Conservation (phyloP, 768 basidiomycete species). For the Termitomyces sp. region DNA sequence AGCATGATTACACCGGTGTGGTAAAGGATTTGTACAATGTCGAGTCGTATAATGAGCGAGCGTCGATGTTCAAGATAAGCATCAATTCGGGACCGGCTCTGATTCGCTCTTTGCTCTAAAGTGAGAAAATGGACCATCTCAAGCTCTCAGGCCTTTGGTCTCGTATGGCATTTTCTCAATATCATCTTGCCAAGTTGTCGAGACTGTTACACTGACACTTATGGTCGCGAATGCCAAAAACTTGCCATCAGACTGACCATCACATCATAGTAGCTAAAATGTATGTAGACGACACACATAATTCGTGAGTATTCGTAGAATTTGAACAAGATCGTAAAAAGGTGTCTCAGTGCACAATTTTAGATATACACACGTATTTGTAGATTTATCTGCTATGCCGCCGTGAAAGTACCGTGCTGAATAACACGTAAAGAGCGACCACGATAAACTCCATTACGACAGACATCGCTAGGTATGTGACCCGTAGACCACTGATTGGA, state of each 20-base stretch:
- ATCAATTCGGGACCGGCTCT: not conserved
- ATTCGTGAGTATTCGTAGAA: not conserved
- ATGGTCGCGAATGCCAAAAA: not conserved
- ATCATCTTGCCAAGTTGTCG: not conserved
- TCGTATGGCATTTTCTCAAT: not conserved
- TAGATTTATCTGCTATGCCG: conserved; percentile 14
- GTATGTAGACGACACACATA: not conserved
- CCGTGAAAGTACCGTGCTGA: conserved; percentile 36
- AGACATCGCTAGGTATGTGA: conserved; percentile 51
- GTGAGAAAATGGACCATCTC: not conserved
- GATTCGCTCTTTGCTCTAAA: not conserved
- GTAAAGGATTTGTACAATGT: too few relatives aligned
- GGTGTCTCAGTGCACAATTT: not conserved
- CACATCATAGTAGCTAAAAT: not conserved
- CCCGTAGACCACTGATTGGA: conserved; percentile 50
- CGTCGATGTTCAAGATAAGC: too few relatives aligned
- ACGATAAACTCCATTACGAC: conserved; percentile 55
- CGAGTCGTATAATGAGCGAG: too few relatives aligned
- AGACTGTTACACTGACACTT: not conserved
- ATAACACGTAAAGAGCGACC: conserved; percentile 40
- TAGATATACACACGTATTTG: not conserved
- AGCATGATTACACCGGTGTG: too few relatives aligned
- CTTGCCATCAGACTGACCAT: not conserved
- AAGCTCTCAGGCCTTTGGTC: not conserved
- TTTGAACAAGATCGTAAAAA: conserved; percentile 4